Base-by-base conservation (phyloP, 495 filamentous ascomycete genomes). In the Entonaema liquescens region DNA sequence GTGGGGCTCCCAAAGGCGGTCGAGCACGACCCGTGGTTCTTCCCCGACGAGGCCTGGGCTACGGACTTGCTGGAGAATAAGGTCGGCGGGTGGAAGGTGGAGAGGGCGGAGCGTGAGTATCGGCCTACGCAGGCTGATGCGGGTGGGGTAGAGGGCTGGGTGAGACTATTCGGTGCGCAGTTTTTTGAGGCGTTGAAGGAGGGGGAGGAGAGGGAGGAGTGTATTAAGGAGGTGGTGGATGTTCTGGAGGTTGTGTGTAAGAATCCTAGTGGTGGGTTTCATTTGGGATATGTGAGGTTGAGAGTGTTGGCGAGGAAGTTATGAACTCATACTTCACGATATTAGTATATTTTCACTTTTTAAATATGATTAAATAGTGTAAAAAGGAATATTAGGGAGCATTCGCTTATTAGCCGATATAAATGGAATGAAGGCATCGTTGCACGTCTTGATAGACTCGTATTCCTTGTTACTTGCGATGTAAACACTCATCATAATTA, bases 221-320 rank as follows among this genome's bases (percentile, higher is more conserved):
- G 70, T 7, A 81, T 91, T 2, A 76, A 70, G 77, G 86, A 90
- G 80, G 85, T 88, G 21, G 80, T 83, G 19, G 84, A 86, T 26
- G 81, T 90, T 25, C 74, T 92, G 38, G 80, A 89, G 71, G 78
- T 75, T 2, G 83, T 89, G 19, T 85, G 75, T 76, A 82, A 60
- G 80, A 87, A 77, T 66, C 80, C 79, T 6, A 86, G 87, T 70
- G 90, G 88, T 5, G 86, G 83, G 62, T 82, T 86, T 71, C 88
- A 85, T 80, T 71, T 92, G 59, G 86, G 85, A n/a, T 93, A 93
- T 84, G 85, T 91, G n/a, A 81, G 91, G 69, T 80, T 93, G 78
- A 87, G 90, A 73, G 89, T 84, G 12, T 59, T 91, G 53, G 91
- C 87, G 26, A 83, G 79, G 72, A 90, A 84, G 78, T 6, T 83